Base-by-base conservation (phyloP, 352 stramenopile species). In the Globisporangium paddicum region DNA sequence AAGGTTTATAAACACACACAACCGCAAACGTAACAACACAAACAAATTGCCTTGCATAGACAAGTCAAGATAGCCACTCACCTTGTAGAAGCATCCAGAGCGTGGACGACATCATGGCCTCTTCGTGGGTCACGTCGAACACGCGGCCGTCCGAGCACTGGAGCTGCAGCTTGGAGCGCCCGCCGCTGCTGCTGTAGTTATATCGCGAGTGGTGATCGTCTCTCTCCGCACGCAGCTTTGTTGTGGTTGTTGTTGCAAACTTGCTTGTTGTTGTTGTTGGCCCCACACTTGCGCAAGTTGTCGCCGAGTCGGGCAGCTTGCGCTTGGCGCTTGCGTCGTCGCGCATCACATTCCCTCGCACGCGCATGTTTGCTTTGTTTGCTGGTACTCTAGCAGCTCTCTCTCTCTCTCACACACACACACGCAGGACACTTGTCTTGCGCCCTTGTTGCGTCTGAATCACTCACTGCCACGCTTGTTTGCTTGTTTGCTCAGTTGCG, bases 81-180 rank as follows among this genome's bases (percentile, higher is more conserved):
- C 77, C 75, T 71, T 92, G 80, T 48, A 92, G 63, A 6, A 92
- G 64, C 64, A 87, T 87, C 82, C 82, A 92, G 13, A 92, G 69
- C 54, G 80, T 92, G 18, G 82, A 90, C 30, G 82, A 92, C 82
- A 92, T 92, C 82, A 92, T 92, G 58, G 82, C 82, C 60, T 92
- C 78, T 46, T 92, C 76, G 49, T 90, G 81, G n/a, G 74, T 86
- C 63, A 92, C 82, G 54, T 90, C 72, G 35, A 90, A 86, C 60
- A 78, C 69, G 37, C 63, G 65, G 51, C 77, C 80, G 56, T 92
- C 79, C 55, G 71, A 79, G 64, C 82, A 92, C 63, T 89, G 79
- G 21, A 92, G 71, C 69, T 90, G 77, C 58, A 92, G 72, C 63
- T 86, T 88, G 42, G 75, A 88, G 32, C 72, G 71, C 0, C 58